These are phyloP conservation scores for Henckelia pumila DNA, from an alignment of 257 asterid species.

Conservation along the genomic window DNA sequence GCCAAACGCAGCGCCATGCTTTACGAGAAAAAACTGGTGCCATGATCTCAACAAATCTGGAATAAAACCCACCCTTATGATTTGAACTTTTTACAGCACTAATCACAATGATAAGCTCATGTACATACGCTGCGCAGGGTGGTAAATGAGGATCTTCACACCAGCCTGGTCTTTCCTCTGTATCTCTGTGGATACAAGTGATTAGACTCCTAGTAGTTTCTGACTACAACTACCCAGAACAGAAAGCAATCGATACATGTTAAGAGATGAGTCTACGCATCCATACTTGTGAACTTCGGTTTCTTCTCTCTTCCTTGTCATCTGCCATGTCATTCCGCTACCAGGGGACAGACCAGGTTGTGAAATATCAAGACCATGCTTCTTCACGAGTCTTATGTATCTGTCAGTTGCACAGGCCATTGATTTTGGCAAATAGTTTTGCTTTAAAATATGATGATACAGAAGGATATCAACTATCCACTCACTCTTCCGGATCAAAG, in stretches of 20 bases:
- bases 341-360: constrained; percentile 89
- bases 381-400: constrained; percentile 66
- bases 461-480: constrained; percentile 13
- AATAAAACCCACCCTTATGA: background rate
- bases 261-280: background rate
- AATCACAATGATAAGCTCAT: constrained; percentile 9
- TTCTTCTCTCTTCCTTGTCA: constrained; percentile 72
- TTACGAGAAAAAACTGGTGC: no score
- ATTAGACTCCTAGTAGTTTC: constrained; percentile 9
- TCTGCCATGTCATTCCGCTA: constrained; percentile 87
- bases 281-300: constrained; percentile 84
- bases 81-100: background rate
- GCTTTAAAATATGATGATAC: background rate
- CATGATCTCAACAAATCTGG: no score
- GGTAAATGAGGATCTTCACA: constrained; percentile 86
- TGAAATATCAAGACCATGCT: no score
- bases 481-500: constrained; percentile 85
- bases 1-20: no score
- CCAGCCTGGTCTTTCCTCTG: constrained; percentile 89
- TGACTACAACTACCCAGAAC: background rate
- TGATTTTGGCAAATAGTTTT: constrained; percentile 19
- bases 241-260: background rate
- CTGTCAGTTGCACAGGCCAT: constrained; percentile 33
- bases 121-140: constrained; percentile 97
- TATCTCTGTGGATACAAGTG: constrained; percentile 46